Evolutionary conservation across 2,329 filamentous ascomycete species (phyloP).

Genomic region (Fusarium sp.): DNA sequence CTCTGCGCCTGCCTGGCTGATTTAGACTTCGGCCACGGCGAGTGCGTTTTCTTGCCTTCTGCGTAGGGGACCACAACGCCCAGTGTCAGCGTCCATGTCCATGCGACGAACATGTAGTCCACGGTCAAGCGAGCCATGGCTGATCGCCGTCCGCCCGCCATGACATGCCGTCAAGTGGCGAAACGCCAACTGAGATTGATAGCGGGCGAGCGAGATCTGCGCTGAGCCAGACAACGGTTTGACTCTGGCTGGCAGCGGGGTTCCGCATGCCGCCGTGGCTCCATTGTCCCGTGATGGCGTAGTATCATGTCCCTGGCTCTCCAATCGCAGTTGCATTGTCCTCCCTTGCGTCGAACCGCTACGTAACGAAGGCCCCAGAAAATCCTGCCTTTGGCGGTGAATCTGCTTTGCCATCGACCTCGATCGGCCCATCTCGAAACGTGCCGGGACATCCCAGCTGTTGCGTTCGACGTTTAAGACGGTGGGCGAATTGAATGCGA

Average conservation of each 20-base stretch:
- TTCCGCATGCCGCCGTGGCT: constrained; percentile 10
- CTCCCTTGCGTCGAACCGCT: constrained; percentile 38
- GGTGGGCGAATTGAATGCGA: constrained; percentile 21
- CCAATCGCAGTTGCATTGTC: constrained; percentile 22
- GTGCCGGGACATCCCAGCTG: constrained; percentile 14
- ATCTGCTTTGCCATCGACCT: constrained; percentile 27
- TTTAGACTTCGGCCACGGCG: constrained; percentile 39
- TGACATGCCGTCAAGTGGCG: constrained; percentile 21
- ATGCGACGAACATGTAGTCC: constrained; percentile 37
- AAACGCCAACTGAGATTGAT: constrained; percentile 13
- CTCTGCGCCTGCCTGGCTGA: constrained; percentile 4
- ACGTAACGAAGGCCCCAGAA: constrained; percentile 23
- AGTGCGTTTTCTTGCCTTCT: constrained; percentile 26
- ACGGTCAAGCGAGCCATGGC: constrained; percentile 5
- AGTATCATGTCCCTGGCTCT: neutral
- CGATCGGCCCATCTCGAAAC: constrained; percentile 34
- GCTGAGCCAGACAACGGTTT: neutral
- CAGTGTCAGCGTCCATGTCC: constrained; percentile 11
- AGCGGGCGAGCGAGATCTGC: constrained; percentile 14
- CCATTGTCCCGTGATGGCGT: constrained; percentile 23
- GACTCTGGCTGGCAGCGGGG: neutral
- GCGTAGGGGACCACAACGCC: constrained; percentile 3
- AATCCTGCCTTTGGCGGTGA: constrained; percentile 39
- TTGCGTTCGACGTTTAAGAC: constrained; percentile 22
- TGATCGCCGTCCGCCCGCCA: constrained; percentile 7